These are phyloP conservation scores for Diaporthe caulivora DNA, from an alignment of 2,329 filamentous ascomycete genomes.

Conservation along the genomic window DNA sequence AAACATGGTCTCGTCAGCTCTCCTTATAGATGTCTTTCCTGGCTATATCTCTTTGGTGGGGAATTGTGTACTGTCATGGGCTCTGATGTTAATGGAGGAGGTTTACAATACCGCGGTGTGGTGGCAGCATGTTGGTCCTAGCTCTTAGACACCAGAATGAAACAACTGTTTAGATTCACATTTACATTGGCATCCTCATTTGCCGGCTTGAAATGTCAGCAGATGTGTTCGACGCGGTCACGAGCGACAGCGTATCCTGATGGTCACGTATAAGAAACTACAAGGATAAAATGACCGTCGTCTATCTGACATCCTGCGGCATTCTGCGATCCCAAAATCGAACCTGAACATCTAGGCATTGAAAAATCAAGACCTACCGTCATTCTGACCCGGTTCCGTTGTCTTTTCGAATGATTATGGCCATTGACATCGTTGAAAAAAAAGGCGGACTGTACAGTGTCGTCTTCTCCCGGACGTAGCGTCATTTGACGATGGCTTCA, in stretches of 20 bases:
- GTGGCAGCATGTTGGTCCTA: conserved; percentile 23
- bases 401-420: not conserved
- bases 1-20: not conserved
- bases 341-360: too few relatives aligned
- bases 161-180: conserved; percentile 1
- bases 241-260: too few relatives aligned
- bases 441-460: too few relatives aligned
- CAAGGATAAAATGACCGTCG: not conserved
- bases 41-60: not conserved
- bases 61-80: conserved; percentile 24
- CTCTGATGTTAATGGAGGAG: conserved; percentile 10
- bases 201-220: not conserved
- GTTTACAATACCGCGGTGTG: not conserved
- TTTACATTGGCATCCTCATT: not conserved
- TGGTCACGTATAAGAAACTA: too few relatives aligned
- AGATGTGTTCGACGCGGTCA: too few relatives aligned
- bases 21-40: conserved; percentile 2
- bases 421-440: not conserved
- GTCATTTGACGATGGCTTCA: conserved; percentile 2
- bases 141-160: conserved; percentile 30
- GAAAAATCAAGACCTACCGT: too few relatives aligned
- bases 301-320: not conserved
- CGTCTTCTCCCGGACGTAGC: not conserved
- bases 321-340: too few relatives aligned
- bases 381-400: not conserved